phyloP scores from a whole-genome alignment of 2,329 filamentous ascomycete genomes.

The Xylariales sp. region DNA sequence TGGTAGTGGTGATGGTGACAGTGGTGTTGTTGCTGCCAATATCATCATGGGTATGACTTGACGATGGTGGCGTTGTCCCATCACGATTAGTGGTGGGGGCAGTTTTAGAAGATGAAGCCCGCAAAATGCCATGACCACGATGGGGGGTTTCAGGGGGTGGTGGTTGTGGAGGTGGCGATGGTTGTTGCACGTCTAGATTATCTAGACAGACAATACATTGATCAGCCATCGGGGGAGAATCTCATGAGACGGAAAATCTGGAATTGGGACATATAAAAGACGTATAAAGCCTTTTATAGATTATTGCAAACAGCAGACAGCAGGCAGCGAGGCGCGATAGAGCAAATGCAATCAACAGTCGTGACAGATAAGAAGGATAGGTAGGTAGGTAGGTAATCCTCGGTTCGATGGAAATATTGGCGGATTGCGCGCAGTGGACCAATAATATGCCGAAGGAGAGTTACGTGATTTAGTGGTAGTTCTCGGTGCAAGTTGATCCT shows the following conservation, averaged over 20 bases:
- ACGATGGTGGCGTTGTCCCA: conserved; percentile 40
- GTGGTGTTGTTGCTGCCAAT: conserved; percentile 40
- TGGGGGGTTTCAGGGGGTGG: conserved; percentile 38
- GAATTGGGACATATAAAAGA: conserved; percentile 52
- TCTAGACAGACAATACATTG: conserved; percentile 78
- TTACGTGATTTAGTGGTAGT: conserved; percentile 24
- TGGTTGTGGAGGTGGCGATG: conserved; percentile 44
- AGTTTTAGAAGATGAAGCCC: conserved; percentile 33
- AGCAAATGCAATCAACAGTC: conserved; percentile 28
- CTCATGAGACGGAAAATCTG: conserved; percentile 48
- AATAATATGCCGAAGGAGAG: conserved; percentile 32
- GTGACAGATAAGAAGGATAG: conserved; percentile 30
- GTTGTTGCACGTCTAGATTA: conserved; percentile 58
- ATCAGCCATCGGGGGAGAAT: conserved; percentile 63
- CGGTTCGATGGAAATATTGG: conserved; percentile 25
- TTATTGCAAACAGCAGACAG: conserved; percentile 24
- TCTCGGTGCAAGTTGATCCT: conserved; percentile 19
- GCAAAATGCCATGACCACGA: conserved; percentile 28
- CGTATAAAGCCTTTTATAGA: conserved; percentile 49
- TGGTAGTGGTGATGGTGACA: conserved; percentile 41
- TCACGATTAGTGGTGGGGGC: conserved; percentile 33
- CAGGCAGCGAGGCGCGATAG: conserved; percentile 41
- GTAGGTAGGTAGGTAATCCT: conserved; percentile 8
- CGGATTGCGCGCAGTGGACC: conserved; percentile 26
- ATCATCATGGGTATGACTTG: conserved; percentile 46